Base-by-base conservation (phyloP, 1,284 basidiomycete species). In the Malassezia nana region DNA sequence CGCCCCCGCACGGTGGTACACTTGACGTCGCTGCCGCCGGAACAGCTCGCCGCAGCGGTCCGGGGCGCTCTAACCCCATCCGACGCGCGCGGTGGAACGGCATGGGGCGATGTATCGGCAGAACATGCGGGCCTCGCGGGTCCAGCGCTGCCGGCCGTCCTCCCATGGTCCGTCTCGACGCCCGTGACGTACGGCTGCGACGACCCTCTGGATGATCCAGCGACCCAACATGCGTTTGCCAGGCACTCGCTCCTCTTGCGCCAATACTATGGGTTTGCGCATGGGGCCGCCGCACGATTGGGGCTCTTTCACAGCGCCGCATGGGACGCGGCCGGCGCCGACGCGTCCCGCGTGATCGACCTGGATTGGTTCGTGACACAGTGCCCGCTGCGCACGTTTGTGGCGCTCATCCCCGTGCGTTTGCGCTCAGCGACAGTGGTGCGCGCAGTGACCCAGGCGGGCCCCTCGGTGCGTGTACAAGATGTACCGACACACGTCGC, bases 301-400 rank as follows among this genome's bases (percentile, higher is more conserved):
- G 57, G 52, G 38, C 55, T 62, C 3, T 68, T 67, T 18, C 60
- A 64, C 35, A 54, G 39, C 6, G 55, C 62, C 12, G 38, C 52
- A 7, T 18, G 30, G 10, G 15, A 46, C 8, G 20, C 35, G 31
- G 18, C 18, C 0, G 15, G 13, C 10, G 24, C 30, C 1, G 26
- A 25, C 8, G 26, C 7, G 18, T 12, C 10, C 2, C 25, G 25
- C 12, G 33, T 40, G n/a, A 30, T 65, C 10, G 43, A 38, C 9
- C 47, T 67, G 8, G 55, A 52, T 46, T 67, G 57, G 53, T 67
- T 67, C 24, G 64, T 62, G 60, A 59, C 63, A 24, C 49, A 62
- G 16, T 57, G 51, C 3, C 52, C 65, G 9, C 53, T 67, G 18
- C 29, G 31, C 24, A 57, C 49, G 20, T 48, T 52, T 32, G 45